These are phyloP conservation scores for Evernia prunastri DNA, from an alignment of 495 filamentous ascomycete genomes.

Conservation along the genomic window DNA sequence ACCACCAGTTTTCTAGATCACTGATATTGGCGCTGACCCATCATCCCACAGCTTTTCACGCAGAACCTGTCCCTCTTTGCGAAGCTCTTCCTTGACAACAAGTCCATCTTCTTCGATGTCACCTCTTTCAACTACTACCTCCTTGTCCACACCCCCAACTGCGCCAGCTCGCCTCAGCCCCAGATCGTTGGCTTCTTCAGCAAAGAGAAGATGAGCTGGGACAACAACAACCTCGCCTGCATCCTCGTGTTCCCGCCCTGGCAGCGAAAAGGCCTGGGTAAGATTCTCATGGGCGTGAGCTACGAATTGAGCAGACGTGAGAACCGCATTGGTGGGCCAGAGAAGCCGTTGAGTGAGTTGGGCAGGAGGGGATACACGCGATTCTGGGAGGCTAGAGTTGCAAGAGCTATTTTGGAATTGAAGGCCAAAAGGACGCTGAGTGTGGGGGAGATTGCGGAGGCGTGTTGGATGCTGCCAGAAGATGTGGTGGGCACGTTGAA, in stretches of 20 bases:
- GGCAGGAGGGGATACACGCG: constrained; percentile 71
- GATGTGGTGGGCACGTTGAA: constrained; percentile 74
- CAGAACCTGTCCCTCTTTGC: constrained; percentile 95
- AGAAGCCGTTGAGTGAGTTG: constrained; percentile 83
- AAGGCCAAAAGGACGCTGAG: constrained; percentile 41
- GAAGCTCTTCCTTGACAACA: constrained; percentile 97
- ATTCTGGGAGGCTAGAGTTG: constrained; percentile 79
- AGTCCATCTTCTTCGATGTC: constrained; percentile 97
- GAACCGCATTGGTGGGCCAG: constrained; percentile 79
- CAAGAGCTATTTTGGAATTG: constrained; percentile 50
- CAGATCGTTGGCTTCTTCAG: constrained; percentile 92
- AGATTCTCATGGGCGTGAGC: constrained; percentile 83
- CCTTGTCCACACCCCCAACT: constrained; percentile 54
- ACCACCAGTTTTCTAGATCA: not conserved
- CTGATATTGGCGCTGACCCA: constrained; percentile 10
- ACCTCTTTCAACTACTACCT: constrained; percentile 93
- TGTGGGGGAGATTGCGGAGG: constrained; percentile 50
- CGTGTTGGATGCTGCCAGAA: constrained; percentile 73
- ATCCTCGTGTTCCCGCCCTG: constrained; percentile 95
- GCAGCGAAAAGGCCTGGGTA: constrained; percentile 81
- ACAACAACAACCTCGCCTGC: constrained; percentile 95
- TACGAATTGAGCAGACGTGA: constrained; percentile 89
- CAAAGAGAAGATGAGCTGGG: constrained; percentile 98
- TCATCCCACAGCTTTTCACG: constrained; percentile 61
- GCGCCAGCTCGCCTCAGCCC: constrained; percentile 29